These are phyloP conservation scores for Allium fistulosum DNA, from an alignment of 106 monocot species.

Conservation along the genomic window DNA sequence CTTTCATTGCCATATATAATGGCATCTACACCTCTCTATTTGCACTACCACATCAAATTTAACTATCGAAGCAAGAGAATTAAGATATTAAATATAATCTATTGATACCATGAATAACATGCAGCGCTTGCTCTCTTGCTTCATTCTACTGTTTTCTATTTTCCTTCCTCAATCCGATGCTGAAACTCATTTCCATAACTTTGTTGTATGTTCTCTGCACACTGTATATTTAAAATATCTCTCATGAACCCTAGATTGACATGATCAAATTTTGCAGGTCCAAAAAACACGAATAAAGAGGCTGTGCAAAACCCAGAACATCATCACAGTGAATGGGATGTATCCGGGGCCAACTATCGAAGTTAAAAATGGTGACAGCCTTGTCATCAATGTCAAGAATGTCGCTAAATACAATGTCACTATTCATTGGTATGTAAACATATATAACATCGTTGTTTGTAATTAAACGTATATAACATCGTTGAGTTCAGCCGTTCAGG, in stretches of 20 bases:
- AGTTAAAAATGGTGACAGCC: conserved; percentile 47
- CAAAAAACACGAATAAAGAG: conserved; percentile 56
- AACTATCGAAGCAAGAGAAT: neutral
- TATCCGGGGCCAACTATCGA: conserved; percentile 58
- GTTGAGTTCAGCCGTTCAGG: too few relatives aligned
- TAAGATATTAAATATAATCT: too few relatives aligned
- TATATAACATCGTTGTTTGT: neutral
- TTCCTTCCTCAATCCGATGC: neutral
- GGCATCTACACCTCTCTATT: neutral
- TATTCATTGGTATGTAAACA: conserved; percentile 43
- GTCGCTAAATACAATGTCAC: conserved; percentile 47
- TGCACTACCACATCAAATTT: neutral
- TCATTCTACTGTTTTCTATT: neutral
- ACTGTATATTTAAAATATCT: neutral
- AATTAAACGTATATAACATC: neutral
- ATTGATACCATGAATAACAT: neutral
- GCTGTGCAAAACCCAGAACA: conserved; percentile 57
- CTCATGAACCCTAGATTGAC: neutral
- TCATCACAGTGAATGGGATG: conserved; percentile 64
- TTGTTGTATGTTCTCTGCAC: neutral
- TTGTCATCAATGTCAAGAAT: conserved; percentile 53
- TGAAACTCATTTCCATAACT: neutral
- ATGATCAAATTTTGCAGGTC: conserved; percentile 19
- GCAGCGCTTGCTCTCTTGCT: neutral
- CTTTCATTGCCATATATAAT: neutral